Base-by-base conservation (phyloP, 331 rosid genomes). In the Ulmus americana region DNA sequence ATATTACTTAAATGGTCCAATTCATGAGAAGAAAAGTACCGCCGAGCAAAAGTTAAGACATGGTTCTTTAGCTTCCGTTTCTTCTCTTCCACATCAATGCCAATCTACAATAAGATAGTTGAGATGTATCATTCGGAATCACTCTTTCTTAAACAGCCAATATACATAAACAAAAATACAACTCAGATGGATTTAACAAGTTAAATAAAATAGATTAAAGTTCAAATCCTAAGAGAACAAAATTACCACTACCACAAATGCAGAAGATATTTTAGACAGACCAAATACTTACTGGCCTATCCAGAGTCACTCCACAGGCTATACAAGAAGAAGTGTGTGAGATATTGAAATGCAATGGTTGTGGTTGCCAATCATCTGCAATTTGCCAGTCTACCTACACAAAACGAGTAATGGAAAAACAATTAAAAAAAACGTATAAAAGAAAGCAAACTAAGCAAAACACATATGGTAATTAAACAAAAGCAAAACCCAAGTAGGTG, bases 61-160 rank as follows among this genome's bases (percentile, higher is more conserved):
- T 80, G 71, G 75, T 81, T 87, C 75, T 82, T 92, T 67, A 85
- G 77, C 59, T 65, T 89, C 81, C 98, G 70, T 40, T 79, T 67
- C 74, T 92, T 89, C 64, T 85, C 90, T 79, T 92, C 98, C 72
- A 86, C 91, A 76, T 92, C 98, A 45, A 92, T 76, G 47, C 95
- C 98, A 61, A 92, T 89, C 95, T 89, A 75, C 53, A 82, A 65
- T 51, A 7, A 28, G 42, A 57, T 54, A 44, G 48, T 56, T 20
- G 39, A 74, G 63, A 69, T 71, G 40, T 57, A 46, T 69, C 45
- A 53, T 65, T 16, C 51, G 78, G 63, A 50, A 14, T 44, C 16
- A 60, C 18, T 56, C 51, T 45, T 60, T 45, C 71, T 47, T 47
- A 65, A 70, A 45, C 45, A 53, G 4, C 12, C 59, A 69, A 64